These are phyloP conservation scores for barrel medic (Medicago truncatula) DNA, from an alignment of 306 rosid genomes.

Conservation along the genomic window DNA sequence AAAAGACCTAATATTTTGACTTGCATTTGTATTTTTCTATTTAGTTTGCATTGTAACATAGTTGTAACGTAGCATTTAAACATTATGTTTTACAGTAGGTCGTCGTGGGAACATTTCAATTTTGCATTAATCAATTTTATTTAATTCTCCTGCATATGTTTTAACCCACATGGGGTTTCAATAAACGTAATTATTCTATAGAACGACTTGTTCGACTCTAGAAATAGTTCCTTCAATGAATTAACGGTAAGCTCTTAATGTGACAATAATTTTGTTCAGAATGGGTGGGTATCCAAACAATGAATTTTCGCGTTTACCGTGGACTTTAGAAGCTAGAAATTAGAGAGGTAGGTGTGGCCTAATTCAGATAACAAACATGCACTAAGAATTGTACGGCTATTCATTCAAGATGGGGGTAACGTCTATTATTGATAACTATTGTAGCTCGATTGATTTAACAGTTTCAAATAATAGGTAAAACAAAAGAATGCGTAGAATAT, in stretches of 20 bases:
- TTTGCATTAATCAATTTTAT: not conserved
- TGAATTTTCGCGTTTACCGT: not conserved
- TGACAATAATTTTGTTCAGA: too few relatives aligned
- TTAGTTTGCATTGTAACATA: slow-evolving; percentile 28
- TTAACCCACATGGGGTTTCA: not conserved
- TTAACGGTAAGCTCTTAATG: too few relatives aligned
- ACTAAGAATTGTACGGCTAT: not conserved
- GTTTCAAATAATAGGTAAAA: not conserved
- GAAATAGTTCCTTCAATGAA: too few relatives aligned
- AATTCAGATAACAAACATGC: not conserved
- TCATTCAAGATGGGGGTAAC: not conserved
- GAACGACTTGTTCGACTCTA: not conserved
- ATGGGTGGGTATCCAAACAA: too few relatives aligned
- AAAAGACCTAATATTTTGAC: not conserved
- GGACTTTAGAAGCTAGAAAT: not conserved
- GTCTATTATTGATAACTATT: not conserved
- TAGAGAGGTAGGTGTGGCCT: not conserved
- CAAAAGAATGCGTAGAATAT: not conserved
- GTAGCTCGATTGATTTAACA: slow-evolving; percentile 4
- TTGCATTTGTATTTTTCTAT: slow-evolving; percentile 15
- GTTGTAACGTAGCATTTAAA: slow-evolving; percentile 1
- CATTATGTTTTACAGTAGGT: not conserved
- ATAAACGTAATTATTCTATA: not conserved
- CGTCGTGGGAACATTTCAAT: slow-evolving; percentile 19
- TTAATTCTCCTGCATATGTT: not conserved